A percentile compares a stretch with the other conserved stretches of the same genome.
phyloP scores from a whole-genome alignment of 192 early-diverging fungal species.

The Rhizoclosmatium globosum region DNA sequence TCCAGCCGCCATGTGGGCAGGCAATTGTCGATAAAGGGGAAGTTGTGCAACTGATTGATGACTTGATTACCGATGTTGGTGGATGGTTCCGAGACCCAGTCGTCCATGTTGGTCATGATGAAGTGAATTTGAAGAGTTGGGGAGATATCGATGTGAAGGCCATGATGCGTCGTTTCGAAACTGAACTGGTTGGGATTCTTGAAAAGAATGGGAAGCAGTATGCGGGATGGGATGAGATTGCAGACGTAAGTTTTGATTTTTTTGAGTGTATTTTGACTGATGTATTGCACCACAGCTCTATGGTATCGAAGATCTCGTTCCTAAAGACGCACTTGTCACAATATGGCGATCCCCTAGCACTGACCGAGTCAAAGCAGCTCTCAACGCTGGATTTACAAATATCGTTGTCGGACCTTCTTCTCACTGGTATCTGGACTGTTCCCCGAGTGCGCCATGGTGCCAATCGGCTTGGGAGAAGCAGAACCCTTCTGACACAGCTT shows the following conservation, averaged over 20 bases:
- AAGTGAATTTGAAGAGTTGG: conserved; percentile 33
- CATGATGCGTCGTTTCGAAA: conserved; percentile 2
- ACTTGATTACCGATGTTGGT: conserved; percentile 73
- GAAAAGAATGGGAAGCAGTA: conserved; percentile 10
- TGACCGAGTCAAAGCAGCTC: neutral
- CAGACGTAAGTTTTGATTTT: neutral
- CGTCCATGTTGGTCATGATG: conserved; percentile 72
- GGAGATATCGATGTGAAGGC: neutral
- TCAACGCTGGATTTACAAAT: conserved; percentile 10
- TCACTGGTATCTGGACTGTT: conserved; percentile 31
- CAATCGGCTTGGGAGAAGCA: neutral
- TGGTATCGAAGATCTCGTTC: conserved; percentile 9
- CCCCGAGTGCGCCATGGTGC: conserved; percentile 15
- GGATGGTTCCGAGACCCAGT: conserved; percentile 72
- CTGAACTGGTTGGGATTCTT: conserved; percentile 7
- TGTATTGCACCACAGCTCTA: neutral
- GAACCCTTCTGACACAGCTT: neutral
- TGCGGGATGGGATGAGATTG: conserved; percentile 29
- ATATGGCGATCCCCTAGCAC: conserved; percentile 16
- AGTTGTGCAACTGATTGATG: conserved; percentile 68
- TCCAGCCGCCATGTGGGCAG: conserved; percentile 76
- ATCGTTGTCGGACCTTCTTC: neutral
- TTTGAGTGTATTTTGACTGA: neutral
- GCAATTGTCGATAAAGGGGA: conserved; percentile 32
- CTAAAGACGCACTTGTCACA: conserved; percentile 19